Evolutionary conservation across 345 rosid species (phyloP).

Genomic region (Eucalyptus pumila): DNA sequence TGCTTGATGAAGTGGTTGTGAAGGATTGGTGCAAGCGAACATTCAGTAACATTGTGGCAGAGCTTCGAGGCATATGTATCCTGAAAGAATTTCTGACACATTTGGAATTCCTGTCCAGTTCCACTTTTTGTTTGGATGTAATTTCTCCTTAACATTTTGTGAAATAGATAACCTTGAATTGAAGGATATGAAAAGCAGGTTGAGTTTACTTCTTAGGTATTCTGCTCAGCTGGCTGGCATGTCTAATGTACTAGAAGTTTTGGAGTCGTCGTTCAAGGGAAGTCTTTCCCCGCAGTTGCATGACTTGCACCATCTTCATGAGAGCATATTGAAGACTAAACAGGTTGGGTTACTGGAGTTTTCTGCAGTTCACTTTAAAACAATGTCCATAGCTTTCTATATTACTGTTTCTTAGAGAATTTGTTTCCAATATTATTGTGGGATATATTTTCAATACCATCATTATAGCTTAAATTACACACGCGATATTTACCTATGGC

Average conservation of each 20-base stretch:
- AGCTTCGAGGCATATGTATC: slow-evolving; percentile 82
- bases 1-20: slow-evolving; percentile 97
- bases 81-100: slow-evolving; percentile 13
- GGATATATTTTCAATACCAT: background rate
- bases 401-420: background rate
- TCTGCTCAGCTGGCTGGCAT: slow-evolving; percentile 48
- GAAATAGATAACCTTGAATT: slow-evolving; percentile 48
- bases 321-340: slow-evolving; percentile 66
- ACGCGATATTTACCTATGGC: background rate
- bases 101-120: background rate
- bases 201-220: slow-evolving; percentile 46
- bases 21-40: slow-evolving; percentile 97
- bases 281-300: slow-evolving; percentile 60
- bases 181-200: slow-evolving; percentile 46
- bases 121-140: background rate
- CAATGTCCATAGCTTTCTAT: background rate
- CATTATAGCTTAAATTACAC: background rate
- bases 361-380: background rate
- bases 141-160: background rate
- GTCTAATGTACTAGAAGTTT: slow-evolving; percentile 68
- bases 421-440: background rate
- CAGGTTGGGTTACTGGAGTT: slow-evolving; percentile 45
- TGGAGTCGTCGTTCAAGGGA: slow-evolving; percentile 75
- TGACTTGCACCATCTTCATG: slow-evolving; percentile 75
- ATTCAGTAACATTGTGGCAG: slow-evolving; percentile 39